phyloP scores from a whole-genome alignment of 208 protist genomes.

The Herpetomonas samuelpessoai region DNA sequence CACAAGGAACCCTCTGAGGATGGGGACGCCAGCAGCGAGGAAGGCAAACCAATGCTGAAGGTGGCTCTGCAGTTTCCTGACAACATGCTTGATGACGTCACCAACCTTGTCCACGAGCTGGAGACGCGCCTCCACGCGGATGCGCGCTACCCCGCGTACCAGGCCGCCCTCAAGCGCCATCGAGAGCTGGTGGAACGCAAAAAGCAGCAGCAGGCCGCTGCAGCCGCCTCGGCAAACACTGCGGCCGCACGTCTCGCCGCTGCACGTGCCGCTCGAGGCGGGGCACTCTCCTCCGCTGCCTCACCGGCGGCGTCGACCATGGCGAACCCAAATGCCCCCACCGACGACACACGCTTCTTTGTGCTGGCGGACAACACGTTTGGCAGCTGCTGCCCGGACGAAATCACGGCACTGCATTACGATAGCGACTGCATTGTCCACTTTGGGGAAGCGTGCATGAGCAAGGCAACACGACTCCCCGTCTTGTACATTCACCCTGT shows the following conservation, averaged over 20 bases:
- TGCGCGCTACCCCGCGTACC: conserved; percentile 20
- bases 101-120: conserved; percentile 52
- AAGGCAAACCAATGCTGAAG: conserved; percentile 21
- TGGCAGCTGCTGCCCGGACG: conserved; percentile 90
- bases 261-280: not conserved
- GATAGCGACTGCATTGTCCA: conserved; percentile 83
- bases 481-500: conserved; percentile 71
- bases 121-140: conserved; percentile 34
- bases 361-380: conserved; percentile 91
- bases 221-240: not conserved
- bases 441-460: conserved; percentile 91
- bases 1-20: too few species aligned
- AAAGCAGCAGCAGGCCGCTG: not conserved
- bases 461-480: conserved; percentile 68
- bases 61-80: conserved; percentile 92
- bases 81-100: conserved; percentile 68
- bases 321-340: conserved; percentile 41
- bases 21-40: not conserved
- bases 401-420: conserved; percentile 90
- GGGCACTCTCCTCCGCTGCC: not conserved
- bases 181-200: conserved; percentile 1
- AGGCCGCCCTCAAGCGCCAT: conserved; percentile 4
- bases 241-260: not conserved
- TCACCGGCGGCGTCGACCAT: conserved; percentile 1
- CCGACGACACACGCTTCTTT: conserved; percentile 45